Evolutionary conservation across 2,329 filamentous ascomycete genomes (phyloP), one percentile per base, ranked within the genome.

Genomic region (Diaporthe sp.): DNA sequence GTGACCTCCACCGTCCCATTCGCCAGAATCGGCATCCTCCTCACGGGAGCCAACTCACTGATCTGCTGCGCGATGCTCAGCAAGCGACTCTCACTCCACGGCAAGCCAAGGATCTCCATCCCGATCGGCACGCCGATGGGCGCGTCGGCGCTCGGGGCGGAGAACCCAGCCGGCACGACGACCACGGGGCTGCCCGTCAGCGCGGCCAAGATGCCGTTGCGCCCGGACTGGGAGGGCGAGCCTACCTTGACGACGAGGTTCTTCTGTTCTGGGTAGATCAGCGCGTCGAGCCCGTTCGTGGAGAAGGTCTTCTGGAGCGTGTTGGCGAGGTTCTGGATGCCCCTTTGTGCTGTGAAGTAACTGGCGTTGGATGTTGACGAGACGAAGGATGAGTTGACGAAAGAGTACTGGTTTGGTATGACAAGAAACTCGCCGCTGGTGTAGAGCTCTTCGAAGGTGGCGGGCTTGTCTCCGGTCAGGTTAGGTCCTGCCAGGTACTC

Each of bases 251-350:
- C 90, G 8, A 91, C 89, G 1, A 93, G 86, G 71, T 92, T 92
- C 78, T 87, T 88, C 78, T 93, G 91, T 79, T 93, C 88, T 0
- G 91, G 91, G 80, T 93, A 93, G 77, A 92, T 87, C 47, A 93
- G 78, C 0, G 88, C 90, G 78, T 92, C 88, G 19, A 93, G 83
- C 0, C 81, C 75, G 76, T 90, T 82, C 0, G 78, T 73, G 0
- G 82, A 79, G 75, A 93, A 91, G 0, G 89, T 90, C 4, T 81
- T 76, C n/a, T 84, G 82, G 2, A 93, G 82, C 0, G 86, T 82
- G 1, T 84, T 79, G 4, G 87, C 91, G 19, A 93, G 85, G 67
- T 87, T 84, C 9, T 83, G 81, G 74, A 93, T 91, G 2, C 84
- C 85, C 6, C 82, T 77, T 70, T 88, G 84, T 15, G 85, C 83